phyloP scores from a whole-genome alignment of 805 yeast species.

The Saccharomycopsis vini region DNA sequence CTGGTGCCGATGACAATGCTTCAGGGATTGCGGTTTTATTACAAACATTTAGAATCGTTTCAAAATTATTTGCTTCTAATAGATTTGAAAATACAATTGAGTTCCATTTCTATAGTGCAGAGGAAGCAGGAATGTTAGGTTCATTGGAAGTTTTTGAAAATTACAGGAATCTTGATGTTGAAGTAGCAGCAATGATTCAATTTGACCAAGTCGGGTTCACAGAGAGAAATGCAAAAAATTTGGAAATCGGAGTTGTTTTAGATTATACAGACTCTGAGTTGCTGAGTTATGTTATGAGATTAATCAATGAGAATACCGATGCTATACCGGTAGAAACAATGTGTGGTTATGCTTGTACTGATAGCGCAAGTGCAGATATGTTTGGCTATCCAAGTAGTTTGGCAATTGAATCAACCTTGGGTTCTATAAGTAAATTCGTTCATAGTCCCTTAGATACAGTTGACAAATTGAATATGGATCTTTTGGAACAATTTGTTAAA shows the following conservation, averaged over 20 bases:
- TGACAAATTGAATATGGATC: constrained; percentile 69
- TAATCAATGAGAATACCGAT: too few species aligned
- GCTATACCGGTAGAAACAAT: constrained; percentile 58
- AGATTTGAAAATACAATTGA: constrained; percentile 67
- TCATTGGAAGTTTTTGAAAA: constrained; percentile 65
- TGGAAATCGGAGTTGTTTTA: constrained; percentile 61
- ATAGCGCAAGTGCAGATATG: constrained; percentile 78
- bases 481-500: constrained; percentile 73
- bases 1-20: constrained; percentile 96
- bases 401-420: constrained; percentile 69
- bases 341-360: constrained; percentile 93
- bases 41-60: constrained; percentile 37
- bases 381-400: constrained; percentile 81
- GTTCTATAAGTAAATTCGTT: constrained; percentile 55
- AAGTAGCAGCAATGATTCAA: constrained; percentile 78
- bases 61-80: not conserved
- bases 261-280: constrained; percentile 63
- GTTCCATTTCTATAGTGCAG: constrained; percentile 93
- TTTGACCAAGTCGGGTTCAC: constrained; percentile 92
- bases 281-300: too few species aligned
- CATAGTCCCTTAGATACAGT: constrained; percentile 76
- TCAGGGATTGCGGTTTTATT: constrained; percentile 75
- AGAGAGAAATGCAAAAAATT: constrained; percentile 19
- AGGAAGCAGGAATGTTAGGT: constrained; percentile 87
- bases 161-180: constrained; percentile 36